Conservation (phyloP, 805 yeast species). For the Priceomyces medius region DNA sequence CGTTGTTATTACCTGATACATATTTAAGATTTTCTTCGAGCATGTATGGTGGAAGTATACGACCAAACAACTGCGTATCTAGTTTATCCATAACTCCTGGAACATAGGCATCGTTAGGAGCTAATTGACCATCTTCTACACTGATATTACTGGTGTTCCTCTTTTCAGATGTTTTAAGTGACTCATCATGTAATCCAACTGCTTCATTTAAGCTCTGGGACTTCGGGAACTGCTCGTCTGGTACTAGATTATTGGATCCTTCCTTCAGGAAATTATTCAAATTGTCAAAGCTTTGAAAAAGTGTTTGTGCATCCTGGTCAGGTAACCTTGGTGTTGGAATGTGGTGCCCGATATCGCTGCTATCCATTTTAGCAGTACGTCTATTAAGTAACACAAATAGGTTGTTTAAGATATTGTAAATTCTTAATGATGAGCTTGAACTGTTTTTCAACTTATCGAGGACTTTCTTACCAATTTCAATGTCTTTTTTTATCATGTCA, state of each 20-base stretch:
- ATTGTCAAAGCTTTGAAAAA: slow-evolving; percentile 28
- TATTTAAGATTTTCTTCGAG: slow-evolving; percentile 31
- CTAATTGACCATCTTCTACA: not conserved
- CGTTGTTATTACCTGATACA: not conserved
- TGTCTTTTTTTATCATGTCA: slow-evolving; percentile 69
- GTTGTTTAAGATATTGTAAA: slow-evolving; percentile 76
- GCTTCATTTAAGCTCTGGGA: not conserved
- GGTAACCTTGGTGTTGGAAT: slow-evolving; percentile 3
- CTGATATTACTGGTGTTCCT: not conserved
- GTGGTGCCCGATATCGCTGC: not conserved
- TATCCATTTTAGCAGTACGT: slow-evolving; percentile 51
- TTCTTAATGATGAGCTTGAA: slow-evolving; percentile 75
- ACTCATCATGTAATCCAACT: not conserved
- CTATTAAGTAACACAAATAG: slow-evolving; percentile 76
- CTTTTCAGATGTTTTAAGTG: slow-evolving; percentile 1
- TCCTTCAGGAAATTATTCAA: slow-evolving; percentile 21
- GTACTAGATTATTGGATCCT: not conserved
- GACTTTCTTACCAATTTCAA: slow-evolving; percentile 77
- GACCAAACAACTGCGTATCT: slow-evolving; percentile 82
- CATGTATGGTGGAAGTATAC: slow-evolving; percentile 84
- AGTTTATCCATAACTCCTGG: slow-evolving; percentile 84
- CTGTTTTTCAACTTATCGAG: slow-evolving; percentile 68
- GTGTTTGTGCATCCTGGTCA: slow-evolving; percentile 16
- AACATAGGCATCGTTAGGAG: slow-evolving; percentile 43
- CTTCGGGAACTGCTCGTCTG: slow-evolving; percentile 1